phyloP scores from a whole-genome alignment of 2,329 filamentous ascomycete genomes.

The Sclerotinia minor region DNA sequence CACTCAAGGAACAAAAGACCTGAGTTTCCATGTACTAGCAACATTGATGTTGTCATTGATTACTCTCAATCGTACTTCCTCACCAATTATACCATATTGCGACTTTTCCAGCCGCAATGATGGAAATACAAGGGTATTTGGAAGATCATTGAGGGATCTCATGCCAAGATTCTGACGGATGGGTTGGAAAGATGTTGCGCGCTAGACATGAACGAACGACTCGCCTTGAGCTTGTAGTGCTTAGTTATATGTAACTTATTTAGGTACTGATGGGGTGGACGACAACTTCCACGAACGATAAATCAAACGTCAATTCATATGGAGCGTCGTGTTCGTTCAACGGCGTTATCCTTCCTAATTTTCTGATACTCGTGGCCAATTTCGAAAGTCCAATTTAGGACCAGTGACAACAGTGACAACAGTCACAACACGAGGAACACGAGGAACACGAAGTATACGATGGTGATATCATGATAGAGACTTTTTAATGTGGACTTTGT shows the following conservation, averaged over 20 bases:
- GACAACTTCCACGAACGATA: background rate
- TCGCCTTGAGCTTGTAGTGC: background rate
- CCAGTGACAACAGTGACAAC: background rate
- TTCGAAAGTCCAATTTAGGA: background rate
- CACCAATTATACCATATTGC: constrained; percentile 4
- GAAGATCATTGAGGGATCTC: background rate
- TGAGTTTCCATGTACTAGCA: too few relatives aligned
- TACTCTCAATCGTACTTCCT: background rate
- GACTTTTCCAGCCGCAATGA: constrained; percentile 17
- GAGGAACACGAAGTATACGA: background rate
- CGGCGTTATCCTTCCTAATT: background rate
- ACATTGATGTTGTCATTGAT: background rate
- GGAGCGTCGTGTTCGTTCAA: background rate
- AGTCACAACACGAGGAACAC: background rate
- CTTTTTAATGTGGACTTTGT: background rate
- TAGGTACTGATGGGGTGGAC: background rate
- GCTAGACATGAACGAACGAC: constrained; percentile 8
- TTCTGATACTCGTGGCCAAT: background rate
- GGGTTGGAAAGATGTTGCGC: background rate
- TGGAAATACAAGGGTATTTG: constrained; percentile 1
- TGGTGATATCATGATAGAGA: constrained; percentile 6
- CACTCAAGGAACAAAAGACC: too few relatives aligned
- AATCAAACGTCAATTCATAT: background rate
- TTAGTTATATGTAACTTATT: too few relatives aligned
- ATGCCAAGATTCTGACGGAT: background rate